phyloP scores from a whole-genome alignment of 2,329 filamentous ascomycete species.

The Epichloe scottii region DNA sequence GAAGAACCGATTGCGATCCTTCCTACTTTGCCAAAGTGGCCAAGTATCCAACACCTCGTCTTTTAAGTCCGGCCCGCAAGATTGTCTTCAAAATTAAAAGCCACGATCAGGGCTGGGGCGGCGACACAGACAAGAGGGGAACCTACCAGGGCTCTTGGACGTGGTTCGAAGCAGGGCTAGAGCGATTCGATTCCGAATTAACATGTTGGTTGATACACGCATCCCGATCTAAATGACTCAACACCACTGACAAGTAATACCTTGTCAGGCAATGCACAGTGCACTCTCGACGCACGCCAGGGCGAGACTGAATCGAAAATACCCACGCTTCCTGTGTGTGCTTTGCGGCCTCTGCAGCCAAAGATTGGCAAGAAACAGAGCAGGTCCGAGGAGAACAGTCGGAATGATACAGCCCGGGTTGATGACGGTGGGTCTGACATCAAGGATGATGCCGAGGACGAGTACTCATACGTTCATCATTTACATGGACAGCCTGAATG shows the following conservation, averaged over 20 bases:
- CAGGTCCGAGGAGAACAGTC: not conserved
- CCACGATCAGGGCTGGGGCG: conserved; percentile 47
- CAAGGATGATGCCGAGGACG: conserved; percentile 5
- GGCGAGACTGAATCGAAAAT: conserved; percentile 10
- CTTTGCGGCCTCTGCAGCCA: conserved; percentile 26
- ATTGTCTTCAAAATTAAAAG: conserved; percentile 47
- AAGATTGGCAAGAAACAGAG: conserved; percentile 8
- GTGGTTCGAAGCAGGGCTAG: conserved; percentile 52
- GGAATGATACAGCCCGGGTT: not conserved
- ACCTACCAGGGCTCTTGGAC: conserved; percentile 40
- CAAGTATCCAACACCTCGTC: conserved; percentile 25
- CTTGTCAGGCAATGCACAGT: conserved; percentile 16
- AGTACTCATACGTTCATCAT: conserved; percentile 24
- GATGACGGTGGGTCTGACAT: not conserved
- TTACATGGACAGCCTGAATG: conserved; percentile 22
- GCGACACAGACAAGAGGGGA: conserved; percentile 16
- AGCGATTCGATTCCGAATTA: conserved; percentile 34
- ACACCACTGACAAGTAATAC: conserved; percentile 1
- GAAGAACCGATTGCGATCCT: conserved; percentile 15
- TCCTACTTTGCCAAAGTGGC: conserved; percentile 21
- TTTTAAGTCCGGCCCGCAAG: conserved; percentile 42
- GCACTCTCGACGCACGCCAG: conserved; percentile 18
- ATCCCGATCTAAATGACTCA: not conserved
- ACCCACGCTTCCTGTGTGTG: conserved; percentile 20
- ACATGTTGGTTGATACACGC: conserved; percentile 14